Evolutionary conservation across 345 rosid genomes (phyloP).

Genomic region (Populus nigra): DNA sequence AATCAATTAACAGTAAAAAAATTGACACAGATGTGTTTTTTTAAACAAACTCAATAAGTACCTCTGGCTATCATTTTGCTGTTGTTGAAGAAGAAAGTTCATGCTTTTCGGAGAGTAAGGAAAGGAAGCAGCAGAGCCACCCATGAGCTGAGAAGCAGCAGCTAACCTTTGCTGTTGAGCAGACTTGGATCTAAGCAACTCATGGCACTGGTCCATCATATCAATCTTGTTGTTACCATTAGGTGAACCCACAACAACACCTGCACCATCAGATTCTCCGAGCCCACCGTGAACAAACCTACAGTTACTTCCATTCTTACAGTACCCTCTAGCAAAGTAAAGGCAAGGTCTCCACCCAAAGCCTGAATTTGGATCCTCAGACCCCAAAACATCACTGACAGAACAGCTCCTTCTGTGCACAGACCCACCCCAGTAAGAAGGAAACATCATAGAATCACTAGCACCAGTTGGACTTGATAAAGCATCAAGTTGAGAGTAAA

Average conservation of each 20-base stretch:
- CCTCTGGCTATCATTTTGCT: constrained; percentile 72
- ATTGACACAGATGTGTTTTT: background rate
- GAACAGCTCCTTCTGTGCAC: constrained; percentile 73
- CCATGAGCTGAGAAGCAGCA: constrained; percentile 52
- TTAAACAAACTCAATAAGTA: background rate
- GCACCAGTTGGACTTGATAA: constrained; percentile 35
- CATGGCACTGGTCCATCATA: constrained; percentile 56
- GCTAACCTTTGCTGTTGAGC: constrained; percentile 65
- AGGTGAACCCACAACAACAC: constrained; percentile 64
- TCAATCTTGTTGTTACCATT: constrained; percentile 49
- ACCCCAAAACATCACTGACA: constrained; percentile 64
- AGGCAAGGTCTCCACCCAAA: constrained; percentile 86
- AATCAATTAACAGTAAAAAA: background rate
- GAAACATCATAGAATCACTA: constrained; percentile 35
- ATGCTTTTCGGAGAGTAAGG: constrained; percentile 70
- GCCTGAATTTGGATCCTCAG: constrained; percentile 60
- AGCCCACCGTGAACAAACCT: constrained; percentile 66
- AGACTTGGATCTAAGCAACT: constrained; percentile 81
- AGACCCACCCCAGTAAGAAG: constrained; percentile 49
- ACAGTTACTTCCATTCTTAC: constrained; percentile 82
- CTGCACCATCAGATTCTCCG: constrained; percentile 43
- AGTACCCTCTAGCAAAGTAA: constrained; percentile 86
- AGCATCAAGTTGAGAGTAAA: constrained; percentile 39
- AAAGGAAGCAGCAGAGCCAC: constrained; percentile 37
- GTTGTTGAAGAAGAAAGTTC: constrained; percentile 62